Percentiles rank a stretch among this genome's conserved stretches.
Evolutionary conservation across 768 basidiomycete species (phyloP).

Genomic region (Lactarius psammicola): DNA sequence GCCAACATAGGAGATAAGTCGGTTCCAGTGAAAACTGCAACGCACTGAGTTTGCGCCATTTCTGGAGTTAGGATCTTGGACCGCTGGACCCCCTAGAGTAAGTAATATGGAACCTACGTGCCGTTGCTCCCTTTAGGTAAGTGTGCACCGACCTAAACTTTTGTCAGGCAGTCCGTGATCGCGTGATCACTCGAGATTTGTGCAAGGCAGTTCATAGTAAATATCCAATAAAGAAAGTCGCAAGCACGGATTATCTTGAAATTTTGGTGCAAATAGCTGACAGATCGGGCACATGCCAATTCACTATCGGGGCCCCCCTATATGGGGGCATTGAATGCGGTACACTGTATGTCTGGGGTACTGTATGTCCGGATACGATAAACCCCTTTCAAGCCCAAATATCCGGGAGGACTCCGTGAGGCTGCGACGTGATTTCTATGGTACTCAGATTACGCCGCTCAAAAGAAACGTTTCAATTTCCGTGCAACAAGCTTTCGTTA

Average conservation of each 20-base stretch:
- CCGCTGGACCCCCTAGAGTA: too few relatives aligned
- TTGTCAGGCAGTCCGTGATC: too few relatives aligned
- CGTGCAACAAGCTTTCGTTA: not conserved
- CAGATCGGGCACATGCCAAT: not conserved
- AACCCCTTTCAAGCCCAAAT: not conserved
- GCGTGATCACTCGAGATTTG: not conserved
- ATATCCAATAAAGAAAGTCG: not conserved
- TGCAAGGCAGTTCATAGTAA: not conserved
- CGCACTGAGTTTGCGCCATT: too few relatives aligned
- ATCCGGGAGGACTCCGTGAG: too few relatives aligned
- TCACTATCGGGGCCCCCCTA: not conserved
- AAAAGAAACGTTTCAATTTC: not conserved
- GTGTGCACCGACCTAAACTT: too few relatives aligned
- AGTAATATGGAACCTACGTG: too few relatives aligned
- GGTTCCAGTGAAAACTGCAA: too few relatives aligned
- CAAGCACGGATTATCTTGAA: too few relatives aligned
- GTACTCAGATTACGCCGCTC: not conserved
- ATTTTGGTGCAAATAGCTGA: not conserved
- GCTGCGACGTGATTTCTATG: not conserved
- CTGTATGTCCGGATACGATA: not conserved
- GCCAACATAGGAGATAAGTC: too few relatives aligned
- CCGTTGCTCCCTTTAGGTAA: too few relatives aligned
- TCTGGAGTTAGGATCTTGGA: too few relatives aligned
- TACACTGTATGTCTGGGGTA: too few relatives aligned
- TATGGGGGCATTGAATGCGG: not conserved